These are phyloP conservation scores for Auricularia sp. DNA, from an alignment of 768 basidiomycete genomes.

Conservation along the genomic window DNA sequence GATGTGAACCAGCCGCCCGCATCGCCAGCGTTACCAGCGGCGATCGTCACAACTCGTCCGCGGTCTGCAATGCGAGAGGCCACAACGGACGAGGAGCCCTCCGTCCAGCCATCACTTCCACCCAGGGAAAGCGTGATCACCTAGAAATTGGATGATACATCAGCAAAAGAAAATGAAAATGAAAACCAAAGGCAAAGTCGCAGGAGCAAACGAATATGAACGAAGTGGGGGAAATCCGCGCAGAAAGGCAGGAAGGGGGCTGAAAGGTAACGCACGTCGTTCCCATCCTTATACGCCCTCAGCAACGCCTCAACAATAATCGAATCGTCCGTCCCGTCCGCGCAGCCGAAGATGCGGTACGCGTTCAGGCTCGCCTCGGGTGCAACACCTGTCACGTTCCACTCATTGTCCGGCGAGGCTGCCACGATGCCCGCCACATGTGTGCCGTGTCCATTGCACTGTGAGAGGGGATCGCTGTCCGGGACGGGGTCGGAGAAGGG, in stretches of 20 bases:
- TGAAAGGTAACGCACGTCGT: slow-evolving; percentile 11
- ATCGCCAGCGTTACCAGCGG: slow-evolving; percentile 25
- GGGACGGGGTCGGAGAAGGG: slow-evolving; percentile 2
- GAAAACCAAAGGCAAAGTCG: too few relatives aligned
- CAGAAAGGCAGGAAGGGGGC: too few relatives aligned
- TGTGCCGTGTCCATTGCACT: slow-evolving; percentile 5
- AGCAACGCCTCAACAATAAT: slow-evolving; percentile 6
- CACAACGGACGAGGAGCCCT: slow-evolving; percentile 20
- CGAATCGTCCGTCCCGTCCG: slow-evolving; percentile 29
- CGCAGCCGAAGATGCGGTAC: slow-evolving; percentile 15
- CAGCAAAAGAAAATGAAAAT: too few relatives aligned
- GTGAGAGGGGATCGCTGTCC: slow-evolving; percentile 2
- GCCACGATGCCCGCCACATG: slow-evolving; percentile 18
- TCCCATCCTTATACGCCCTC: slow-evolving; percentile 14
- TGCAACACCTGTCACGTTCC: slow-evolving; percentile 28
- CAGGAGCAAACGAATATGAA: too few relatives aligned
- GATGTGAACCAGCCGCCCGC: slow-evolving; percentile 25
- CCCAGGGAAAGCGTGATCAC: slow-evolving; percentile 27
- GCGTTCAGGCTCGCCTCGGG: slow-evolving; percentile 21
- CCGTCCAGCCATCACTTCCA: slow-evolving; percentile 23
- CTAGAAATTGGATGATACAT: neutral
- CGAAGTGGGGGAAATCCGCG: too few relatives aligned
- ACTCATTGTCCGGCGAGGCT: slow-evolving; percentile 20
- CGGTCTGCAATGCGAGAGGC: slow-evolving; percentile 19
- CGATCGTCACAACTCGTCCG: slow-evolving; percentile 23